A percentile compares a stretch with the other conserved stretches of the same genome.
phyloP scores from a whole-genome alignment of 306 rosid genomes.

The Cyclanthera cordifolia region DNA sequence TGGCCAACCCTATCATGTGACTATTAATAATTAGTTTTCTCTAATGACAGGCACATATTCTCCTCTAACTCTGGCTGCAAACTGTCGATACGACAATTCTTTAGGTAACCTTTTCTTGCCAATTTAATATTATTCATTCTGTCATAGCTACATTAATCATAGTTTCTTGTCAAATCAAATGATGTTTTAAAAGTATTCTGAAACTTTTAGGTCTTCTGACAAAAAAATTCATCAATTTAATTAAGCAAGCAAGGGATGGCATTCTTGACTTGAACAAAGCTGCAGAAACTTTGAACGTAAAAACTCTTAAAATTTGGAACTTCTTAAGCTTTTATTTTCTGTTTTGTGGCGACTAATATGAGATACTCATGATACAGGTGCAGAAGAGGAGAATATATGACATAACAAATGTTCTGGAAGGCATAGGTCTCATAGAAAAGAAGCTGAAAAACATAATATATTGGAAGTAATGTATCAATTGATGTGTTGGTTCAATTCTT shows the following conservation, averaged over 20 bases:
- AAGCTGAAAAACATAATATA: constrained; percentile 83
- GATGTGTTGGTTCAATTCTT: constrained; percentile 6
- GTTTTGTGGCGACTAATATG: constrained; percentile 19
- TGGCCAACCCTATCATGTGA: no score
- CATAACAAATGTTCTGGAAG: constrained; percentile 96
- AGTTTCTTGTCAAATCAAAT: constrained; percentile 15
- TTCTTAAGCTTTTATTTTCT: constrained; percentile 15
- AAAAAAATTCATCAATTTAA: constrained; percentile 82
- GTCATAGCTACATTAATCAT: background rate
- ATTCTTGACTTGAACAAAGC: constrained; percentile 92
- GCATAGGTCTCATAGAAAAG: constrained; percentile 98
- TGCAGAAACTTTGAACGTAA: constrained; percentile 87
- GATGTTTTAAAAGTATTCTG: constrained; percentile 26
- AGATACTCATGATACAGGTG: constrained; percentile 43
- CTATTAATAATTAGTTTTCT: constrained; percentile 8
- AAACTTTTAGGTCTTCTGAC: constrained; percentile 78
- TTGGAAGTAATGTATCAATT: constrained; percentile 71
- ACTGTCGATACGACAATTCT: constrained; percentile 91
- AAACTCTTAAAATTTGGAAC: constrained; percentile 10
- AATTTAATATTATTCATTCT: background rate
- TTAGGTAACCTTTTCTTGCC: constrained; percentile 48
- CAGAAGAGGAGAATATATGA: constrained; percentile 98
- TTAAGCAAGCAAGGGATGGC: constrained; percentile 88
- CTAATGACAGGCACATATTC: constrained; percentile 59
- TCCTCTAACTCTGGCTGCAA: constrained; percentile 83